Conservation (phyloP, 768 basidiomycete genomes). For the Suillus sp. region DNA sequence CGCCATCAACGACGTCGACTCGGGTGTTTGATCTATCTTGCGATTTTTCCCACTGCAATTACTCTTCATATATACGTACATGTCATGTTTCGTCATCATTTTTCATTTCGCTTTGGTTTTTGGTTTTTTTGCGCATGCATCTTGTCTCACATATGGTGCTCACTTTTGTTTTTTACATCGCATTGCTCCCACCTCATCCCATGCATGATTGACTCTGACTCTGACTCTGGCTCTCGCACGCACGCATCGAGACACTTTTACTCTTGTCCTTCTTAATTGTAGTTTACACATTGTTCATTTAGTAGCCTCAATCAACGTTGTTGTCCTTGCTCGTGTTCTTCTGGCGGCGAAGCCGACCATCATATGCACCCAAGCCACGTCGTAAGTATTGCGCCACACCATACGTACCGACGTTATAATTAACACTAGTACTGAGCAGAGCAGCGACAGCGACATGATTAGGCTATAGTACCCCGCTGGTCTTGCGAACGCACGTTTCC, state of each 20-base stretch:
- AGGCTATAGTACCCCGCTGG: too few species aligned
- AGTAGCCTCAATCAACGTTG: background rate
- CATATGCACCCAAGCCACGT: too few species aligned
- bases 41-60: background rate
- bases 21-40: background rate
- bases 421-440: too few species aligned
- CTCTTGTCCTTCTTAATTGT: background rate
- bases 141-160: background rate
- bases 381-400: too few species aligned
- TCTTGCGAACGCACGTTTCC: too few species aligned
- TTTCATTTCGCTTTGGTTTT: background rate
- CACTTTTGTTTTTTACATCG: background rate
- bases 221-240: background rate
- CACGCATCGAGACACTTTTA: background rate
- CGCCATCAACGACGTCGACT: slow-evolving; percentile 1
- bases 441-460: too few species aligned
- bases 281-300: background rate
- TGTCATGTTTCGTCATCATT: background rate
- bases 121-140: background rate
- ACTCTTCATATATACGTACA: background rate
- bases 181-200: background rate
- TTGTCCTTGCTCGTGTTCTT: background rate
- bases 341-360: background rate
- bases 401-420: too few species aligned
- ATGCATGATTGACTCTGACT: background rate